Evolutionary conservation across 2,329 filamentous ascomycete genomes (phyloP).

Genomic region (Colletotrichum tropicale): DNA sequence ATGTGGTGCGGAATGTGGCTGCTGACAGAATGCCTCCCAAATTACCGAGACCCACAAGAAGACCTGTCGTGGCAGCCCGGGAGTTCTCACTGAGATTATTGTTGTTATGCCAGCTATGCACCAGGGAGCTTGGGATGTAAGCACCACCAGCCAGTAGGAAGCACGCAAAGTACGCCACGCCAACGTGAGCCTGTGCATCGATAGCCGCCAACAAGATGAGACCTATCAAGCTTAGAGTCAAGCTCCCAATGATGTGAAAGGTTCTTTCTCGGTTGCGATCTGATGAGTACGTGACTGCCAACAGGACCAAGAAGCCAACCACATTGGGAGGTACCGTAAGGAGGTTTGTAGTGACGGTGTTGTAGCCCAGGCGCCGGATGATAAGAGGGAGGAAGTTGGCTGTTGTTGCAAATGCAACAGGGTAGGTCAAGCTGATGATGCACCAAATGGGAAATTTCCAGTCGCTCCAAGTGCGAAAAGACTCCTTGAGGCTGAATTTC

Average conservation of each 20-base stretch:
- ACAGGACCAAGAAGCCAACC: conserved; percentile 48
- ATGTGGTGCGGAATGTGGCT: conserved; percentile 47
- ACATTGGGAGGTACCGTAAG: conserved; percentile 33
- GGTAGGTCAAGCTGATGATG: conserved; percentile 50
- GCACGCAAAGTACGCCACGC: conserved; percentile 53
- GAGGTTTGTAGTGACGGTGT: conserved; percentile 49
- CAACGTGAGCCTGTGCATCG: conserved; percentile 33
- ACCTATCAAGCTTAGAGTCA: conserved; percentile 36
- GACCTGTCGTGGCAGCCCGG: conserved; percentile 50
- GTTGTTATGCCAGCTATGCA: conserved; percentile 53
- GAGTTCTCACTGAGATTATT: conserved; percentile 48
- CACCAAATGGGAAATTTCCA: conserved; percentile 45
- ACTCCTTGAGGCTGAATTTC: conserved; percentile 41
- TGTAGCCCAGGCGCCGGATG: conserved; percentile 46
- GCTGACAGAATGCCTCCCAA: conserved; percentile 42
- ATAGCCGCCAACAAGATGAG: conserved; percentile 51
- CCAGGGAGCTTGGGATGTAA: conserved; percentile 53
- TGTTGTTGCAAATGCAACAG: conserved; percentile 44
- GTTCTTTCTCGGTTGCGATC: conserved; percentile 50
- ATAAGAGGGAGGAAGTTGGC: conserved; percentile 54
- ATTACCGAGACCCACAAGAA: conserved; percentile 53
- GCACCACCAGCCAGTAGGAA: conserved; percentile 52
- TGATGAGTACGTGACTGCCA: conserved; percentile 46
- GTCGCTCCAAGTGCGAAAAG: conserved; percentile 44
- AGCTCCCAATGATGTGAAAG: conserved; percentile 49